A percentile compares a stretch with the other conserved stretches of the same genome.
These are phyloP conservation scores for Erythrophleum ivorense DNA, from an alignment of 331 rosid genomes.

Conservation along the genomic window DNA sequence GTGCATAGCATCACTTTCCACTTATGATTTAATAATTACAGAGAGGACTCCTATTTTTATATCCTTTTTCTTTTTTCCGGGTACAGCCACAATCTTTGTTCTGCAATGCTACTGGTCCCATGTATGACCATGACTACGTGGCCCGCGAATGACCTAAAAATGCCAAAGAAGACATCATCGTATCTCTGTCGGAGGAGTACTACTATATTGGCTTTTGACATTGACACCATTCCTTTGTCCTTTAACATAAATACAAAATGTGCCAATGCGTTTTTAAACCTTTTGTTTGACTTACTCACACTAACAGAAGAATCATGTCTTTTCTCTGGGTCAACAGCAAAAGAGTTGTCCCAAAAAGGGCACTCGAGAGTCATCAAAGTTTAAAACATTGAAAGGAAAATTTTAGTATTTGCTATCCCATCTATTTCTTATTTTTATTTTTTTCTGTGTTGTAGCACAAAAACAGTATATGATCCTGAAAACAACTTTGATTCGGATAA, in stretches of 20 bases:
- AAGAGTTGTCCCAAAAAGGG: constrained; percentile 7
- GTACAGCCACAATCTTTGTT: neutral
- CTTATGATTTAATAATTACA: neutral
- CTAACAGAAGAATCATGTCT: neutral
- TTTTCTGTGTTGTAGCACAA: too few relatives aligned
- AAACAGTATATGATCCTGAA: neutral
- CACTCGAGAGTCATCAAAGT: too few relatives aligned
- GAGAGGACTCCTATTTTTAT: neutral
- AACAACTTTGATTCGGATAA: neutral
- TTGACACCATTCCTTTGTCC: constrained; percentile 27
- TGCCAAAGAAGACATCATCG: neutral
- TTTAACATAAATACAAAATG: neutral
- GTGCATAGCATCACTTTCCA: neutral
- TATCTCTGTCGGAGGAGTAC: constrained; percentile 13
- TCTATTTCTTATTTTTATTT: neutral
- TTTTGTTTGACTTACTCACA: constrained; percentile 4
- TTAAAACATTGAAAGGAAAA: constrained; percentile 3
- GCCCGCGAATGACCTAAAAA: neutral
- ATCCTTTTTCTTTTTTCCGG: neutral
- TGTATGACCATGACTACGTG: neutral
- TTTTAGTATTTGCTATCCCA: neutral
- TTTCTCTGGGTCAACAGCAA: neutral
- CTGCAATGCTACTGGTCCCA: neutral
- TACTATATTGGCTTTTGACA: neutral
- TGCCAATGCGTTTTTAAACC: neutral